Conservation (phyloP, 2,329 filamentous ascomycete species). For the Neopestalotiopsis sp. region DNA sequence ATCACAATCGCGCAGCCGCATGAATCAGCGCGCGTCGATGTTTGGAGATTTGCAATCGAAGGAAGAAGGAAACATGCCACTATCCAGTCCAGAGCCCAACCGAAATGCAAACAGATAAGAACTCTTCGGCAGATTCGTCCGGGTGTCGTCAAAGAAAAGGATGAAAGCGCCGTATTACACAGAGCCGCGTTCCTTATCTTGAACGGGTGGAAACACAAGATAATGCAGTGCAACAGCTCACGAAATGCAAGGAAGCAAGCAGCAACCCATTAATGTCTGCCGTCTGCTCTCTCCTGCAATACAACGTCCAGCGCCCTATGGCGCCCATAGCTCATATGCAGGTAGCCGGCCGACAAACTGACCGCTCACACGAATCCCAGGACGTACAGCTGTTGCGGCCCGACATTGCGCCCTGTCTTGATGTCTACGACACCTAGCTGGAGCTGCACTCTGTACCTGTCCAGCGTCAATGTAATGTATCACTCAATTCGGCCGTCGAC, state of each 20-base stretch:
- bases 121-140: background rate
- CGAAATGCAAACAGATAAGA: background rate
- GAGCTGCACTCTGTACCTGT: background rate
- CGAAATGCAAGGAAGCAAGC: background rate
- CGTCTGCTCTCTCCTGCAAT: background rate
- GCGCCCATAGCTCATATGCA: background rate
- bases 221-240: constrained; percentile 11
- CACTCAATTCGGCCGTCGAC: too few species aligned
- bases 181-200: constrained; percentile 9
- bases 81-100: background rate
- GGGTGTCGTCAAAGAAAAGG: background rate
- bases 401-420: constrained; percentile 2
- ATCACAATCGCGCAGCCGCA: background rate
- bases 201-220: constrained; percentile 6
- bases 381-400: constrained; percentile 10
- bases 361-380: background rate
- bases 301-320: background rate
- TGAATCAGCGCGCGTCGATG: background rate
- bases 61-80: background rate
- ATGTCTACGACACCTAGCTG: background rate
- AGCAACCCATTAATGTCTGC: background rate
- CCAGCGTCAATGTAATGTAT: too few species aligned
- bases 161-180: background rate
- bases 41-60: background rate
- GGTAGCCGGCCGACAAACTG: background rate